Conservation (phyloP, 1,284 basidiomycete species). For the Irpex lacteus region DNA sequence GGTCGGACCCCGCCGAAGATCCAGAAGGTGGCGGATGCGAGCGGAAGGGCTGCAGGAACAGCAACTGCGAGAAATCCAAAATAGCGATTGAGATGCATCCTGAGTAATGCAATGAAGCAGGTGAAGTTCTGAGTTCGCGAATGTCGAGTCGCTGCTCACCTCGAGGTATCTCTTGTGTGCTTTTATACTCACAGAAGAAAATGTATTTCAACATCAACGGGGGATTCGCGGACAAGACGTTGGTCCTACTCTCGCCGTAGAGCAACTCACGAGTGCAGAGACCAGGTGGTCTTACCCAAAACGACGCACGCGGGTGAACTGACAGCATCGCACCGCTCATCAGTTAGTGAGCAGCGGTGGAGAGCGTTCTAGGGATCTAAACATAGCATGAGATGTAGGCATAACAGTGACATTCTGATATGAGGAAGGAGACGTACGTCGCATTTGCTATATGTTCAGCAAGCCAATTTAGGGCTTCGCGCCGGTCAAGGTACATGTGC, state of each 20-base stretch:
- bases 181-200: not conserved
- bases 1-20: constrained; percentile 13
- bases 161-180: not conserved
- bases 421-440: not conserved
- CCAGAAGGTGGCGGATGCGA: constrained; percentile 2
- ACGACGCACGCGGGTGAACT: not conserved
- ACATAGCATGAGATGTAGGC: not conserved
- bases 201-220: not conserved
- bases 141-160: not conserved
- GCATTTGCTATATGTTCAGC: not conserved
- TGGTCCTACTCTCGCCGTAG: not conserved
- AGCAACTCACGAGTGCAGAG: not conserved
- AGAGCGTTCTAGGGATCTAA: not conserved
- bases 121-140: not conserved
- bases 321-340: not conserved
- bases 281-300: not conserved
- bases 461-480: too few species aligned
- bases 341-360: not conserved
- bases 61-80: constrained; percentile 1
- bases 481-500: too few species aligned
- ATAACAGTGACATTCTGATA: not conserved
- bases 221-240: not conserved
- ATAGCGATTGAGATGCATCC: constrained; percentile 6
- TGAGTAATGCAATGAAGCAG: not conserved
- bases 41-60: not conserved